phyloP scores from a whole-genome alignment of 2,329 filamentous ascomycete species.

The Biscogniauxia sp. region DNA sequence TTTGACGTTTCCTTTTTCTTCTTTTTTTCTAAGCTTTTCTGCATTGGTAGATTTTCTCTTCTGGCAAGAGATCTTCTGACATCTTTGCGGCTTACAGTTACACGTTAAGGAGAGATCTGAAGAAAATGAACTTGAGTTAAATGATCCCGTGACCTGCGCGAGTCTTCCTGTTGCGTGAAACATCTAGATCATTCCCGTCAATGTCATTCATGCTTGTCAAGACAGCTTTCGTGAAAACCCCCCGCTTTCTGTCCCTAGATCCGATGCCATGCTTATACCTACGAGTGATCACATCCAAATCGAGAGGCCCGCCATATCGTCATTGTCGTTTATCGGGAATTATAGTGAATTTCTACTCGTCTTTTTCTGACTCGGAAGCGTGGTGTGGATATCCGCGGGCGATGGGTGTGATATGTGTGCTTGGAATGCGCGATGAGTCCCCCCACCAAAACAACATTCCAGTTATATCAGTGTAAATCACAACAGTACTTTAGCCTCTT shows the following conservation, averaged over 20 bases:
- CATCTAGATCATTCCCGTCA: not conserved
- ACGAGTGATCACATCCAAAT: not conserved
- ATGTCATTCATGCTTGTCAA: not conserved
- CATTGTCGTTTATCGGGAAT: not conserved
- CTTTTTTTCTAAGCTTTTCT: constrained; percentile 12
- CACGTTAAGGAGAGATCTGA: constrained; percentile 17
- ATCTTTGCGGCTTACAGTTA: constrained; percentile 11
- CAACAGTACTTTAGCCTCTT: not conserved
- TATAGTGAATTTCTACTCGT: not conserved
- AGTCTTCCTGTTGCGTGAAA: not conserved
- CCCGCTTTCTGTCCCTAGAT: not conserved
- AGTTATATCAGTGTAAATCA: not conserved
- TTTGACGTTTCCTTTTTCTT: constrained; percentile 3
- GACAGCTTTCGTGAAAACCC: not conserved
- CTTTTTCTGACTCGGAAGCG: constrained; percentile 2
- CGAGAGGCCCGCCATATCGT: not conserved
- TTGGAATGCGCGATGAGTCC: not conserved
- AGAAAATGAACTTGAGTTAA: constrained; percentile 3
- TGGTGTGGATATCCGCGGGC: not conserved
- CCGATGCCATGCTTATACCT: not conserved
- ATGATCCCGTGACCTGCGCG: not conserved
- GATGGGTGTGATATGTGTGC: not conserved
- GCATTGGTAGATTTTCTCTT: constrained; percentile 22
- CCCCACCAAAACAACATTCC: not conserved
- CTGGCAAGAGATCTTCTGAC: constrained; percentile 22